These are phyloP conservation scores for Acacia acuminata DNA, from an alignment of 306 rosid species.

Conservation along the genomic window DNA sequence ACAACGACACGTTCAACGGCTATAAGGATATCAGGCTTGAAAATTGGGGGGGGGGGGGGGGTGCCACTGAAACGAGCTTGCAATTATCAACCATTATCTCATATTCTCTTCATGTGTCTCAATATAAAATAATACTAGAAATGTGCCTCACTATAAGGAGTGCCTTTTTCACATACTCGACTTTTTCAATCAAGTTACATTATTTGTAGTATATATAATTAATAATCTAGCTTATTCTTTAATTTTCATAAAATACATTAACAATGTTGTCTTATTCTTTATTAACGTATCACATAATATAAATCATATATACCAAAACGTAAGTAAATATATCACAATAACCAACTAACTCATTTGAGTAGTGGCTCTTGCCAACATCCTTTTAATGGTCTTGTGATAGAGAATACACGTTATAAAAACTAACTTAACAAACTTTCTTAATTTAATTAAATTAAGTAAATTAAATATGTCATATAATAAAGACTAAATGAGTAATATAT, in stretches of 20 bases:
- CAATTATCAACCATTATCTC: not conserved
- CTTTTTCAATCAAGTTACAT: not conserved
- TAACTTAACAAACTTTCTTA: too few relatives aligned
- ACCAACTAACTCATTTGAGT: too few relatives aligned
- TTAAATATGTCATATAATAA: too few relatives aligned
- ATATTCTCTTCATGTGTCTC: not conserved
- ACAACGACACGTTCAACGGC: conserved; percentile 11
- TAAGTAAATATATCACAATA: too few relatives aligned
- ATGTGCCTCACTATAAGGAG: not conserved
- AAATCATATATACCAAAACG: too few relatives aligned
- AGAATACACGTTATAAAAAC: too few relatives aligned
- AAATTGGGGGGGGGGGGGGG: not conserved
- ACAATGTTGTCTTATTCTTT: not conserved
- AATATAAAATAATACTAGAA: not conserved
- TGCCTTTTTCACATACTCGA: not conserved
- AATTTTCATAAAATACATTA: not conserved
- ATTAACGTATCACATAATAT: too few relatives aligned
- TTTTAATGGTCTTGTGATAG: too few relatives aligned
- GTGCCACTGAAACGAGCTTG: not conserved
- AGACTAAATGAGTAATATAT: too few relatives aligned
- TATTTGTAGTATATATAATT: not conserved
- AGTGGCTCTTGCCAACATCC: too few relatives aligned
- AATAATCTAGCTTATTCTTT: not conserved
- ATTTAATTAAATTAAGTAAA: too few relatives aligned
- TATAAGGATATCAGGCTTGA: not conserved